Base-by-base conservation (phyloP, 139 green algal species). In the Chlorella sorokiniana region DNA sequence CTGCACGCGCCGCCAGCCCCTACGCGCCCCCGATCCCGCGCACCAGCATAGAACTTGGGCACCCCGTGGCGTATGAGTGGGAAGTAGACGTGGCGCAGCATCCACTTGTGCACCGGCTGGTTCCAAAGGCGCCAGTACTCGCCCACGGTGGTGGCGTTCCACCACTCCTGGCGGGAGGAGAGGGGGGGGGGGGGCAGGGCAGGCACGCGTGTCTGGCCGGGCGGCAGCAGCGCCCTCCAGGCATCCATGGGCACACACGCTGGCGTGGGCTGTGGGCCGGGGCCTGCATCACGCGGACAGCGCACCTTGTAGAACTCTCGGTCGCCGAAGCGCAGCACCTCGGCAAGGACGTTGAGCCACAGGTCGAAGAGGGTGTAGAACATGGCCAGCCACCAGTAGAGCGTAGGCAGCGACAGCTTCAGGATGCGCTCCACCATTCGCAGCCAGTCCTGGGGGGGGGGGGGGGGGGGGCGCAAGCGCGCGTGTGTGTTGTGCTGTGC, bases 41-140 rank as follows among this genome's bases (percentile, higher is more conserved):
- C 67, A 87, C 38, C 69, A 69, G 76, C 44, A 25, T 45, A n/a
- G 59, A 88, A 86, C 79, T 88, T 88, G 56, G 65, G 73, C 33
- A 91, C 35, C 18, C 90, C 86, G 29, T 69, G 31, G 22, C 87
- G 72, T 9, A 95, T 81, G 40, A 75, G 81, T 0, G 96, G 96
- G 81, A 93, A 96, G 90, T 98, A 99, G 4, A 98, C 88, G 65
- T 95, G 93, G n/a, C 94, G 90, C 81, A 98, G 81, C 87, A 98
- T 91, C 94, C 95, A 99, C 81, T 94, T 94, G 88, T 97, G 94
- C 64, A 98, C 95, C 0, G 95, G 95, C 90, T 96, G 94, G 87
- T 98, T 98, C 96, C 96, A 98, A 37, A 92, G 82, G 31, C 90
- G 87, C 96, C 95, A 98, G 82, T 98, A 98, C 51, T 98, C 93